Evolutionary conservation across 2,329 filamentous ascomycete species (phyloP), one percentile per base, ranked within the genome.

Genomic region (Penicillium sp.): DNA sequence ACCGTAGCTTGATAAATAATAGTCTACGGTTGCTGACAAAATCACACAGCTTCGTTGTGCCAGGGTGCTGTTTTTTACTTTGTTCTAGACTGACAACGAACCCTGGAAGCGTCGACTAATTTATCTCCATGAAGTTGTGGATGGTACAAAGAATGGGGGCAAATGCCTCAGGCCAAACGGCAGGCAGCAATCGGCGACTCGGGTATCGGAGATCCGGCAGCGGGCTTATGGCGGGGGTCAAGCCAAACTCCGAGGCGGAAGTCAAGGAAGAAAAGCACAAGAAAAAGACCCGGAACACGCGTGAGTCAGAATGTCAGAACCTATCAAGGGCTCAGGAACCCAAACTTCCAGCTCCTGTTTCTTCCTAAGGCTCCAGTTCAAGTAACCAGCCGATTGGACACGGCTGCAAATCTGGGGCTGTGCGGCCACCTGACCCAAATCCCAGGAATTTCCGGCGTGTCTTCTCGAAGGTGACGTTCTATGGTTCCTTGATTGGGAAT

Each of bases 351-450:
- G 62, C 58, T 66, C 64, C 58, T 66, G 58, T 58, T 60, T 57
- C 58, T 66, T 57, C 63, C 64, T 66, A 51, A 45, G 53, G 62
- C 60, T 56, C 64, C 64, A 63, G 60, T 49, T 17, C 44, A 47
- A 19, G n/a, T 29, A 7, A 26, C 47, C 50, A 54, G 51, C 65
- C 65, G 65, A 67, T 67, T 67, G 65, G 65, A 15, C 31, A n/a
- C 17, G 49, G 45, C 45, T 48, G 57, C 9, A 56, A 56, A 64
- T 59, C 65, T 58, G 63, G 62, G 62, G 62, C 60, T 60, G 60
- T 53, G 58, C 56, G 50, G 57, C 64, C 64, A 65, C 58, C 60
- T 66, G 64, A 66, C 58, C 63, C 53, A 35, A 38, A 35, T 58
- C 56, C 50, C 38, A 31, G 45, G 9, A 45, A 21, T 19, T 47